phyloP scores from a whole-genome alignment of 202 grass and related monocot genomes.

The Hordeum pubiflorum region DNA sequence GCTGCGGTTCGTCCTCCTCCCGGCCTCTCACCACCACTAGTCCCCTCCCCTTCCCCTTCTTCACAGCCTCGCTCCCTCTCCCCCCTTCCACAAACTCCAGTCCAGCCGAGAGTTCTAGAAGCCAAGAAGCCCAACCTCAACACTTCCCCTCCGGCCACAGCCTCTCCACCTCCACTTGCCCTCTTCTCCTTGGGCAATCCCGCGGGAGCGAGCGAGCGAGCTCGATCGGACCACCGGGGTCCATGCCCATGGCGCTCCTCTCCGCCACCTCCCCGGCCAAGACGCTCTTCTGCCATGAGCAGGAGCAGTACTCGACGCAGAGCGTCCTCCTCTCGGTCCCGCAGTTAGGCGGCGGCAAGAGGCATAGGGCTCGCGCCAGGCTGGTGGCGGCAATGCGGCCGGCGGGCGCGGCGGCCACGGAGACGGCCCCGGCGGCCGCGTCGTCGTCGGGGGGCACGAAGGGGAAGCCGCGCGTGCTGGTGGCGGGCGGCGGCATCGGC shows the following conservation, averaged over 20 bases:
- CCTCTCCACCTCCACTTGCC: not conserved
- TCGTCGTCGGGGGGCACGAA: not conserved
- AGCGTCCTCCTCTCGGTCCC: not conserved
- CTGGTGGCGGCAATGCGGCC: conserved; percentile 1
- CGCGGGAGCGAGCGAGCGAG: no score
- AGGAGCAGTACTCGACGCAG: not conserved
- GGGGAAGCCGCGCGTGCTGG: conserved; percentile 51
- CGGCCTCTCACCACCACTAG: conserved; percentile 32
- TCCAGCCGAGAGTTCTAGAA: conserved; percentile 10
- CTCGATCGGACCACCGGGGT: not conserved
- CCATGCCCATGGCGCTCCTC: conserved; percentile 50
- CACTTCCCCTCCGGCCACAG: not conserved
- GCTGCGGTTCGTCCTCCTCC: conserved; percentile 18
- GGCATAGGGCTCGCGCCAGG: conserved; percentile 14
- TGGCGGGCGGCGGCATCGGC: conserved; percentile 83
- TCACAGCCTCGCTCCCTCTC: not conserved
- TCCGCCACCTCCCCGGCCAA: conserved; percentile 44
- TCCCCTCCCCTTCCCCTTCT: not conserved
- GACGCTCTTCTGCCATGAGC: conserved; percentile 35
- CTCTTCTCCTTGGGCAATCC: not conserved
- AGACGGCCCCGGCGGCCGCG: not conserved
- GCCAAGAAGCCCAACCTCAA: not conserved
- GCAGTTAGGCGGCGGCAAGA: not conserved
- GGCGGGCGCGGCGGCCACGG: not conserved
- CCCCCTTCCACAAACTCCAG: conserved; percentile 6